These are phyloP conservation scores for Hypoxylon sp. DNA, from an alignment of 2,329 filamentous ascomycete species.

Conservation along the genomic window DNA sequence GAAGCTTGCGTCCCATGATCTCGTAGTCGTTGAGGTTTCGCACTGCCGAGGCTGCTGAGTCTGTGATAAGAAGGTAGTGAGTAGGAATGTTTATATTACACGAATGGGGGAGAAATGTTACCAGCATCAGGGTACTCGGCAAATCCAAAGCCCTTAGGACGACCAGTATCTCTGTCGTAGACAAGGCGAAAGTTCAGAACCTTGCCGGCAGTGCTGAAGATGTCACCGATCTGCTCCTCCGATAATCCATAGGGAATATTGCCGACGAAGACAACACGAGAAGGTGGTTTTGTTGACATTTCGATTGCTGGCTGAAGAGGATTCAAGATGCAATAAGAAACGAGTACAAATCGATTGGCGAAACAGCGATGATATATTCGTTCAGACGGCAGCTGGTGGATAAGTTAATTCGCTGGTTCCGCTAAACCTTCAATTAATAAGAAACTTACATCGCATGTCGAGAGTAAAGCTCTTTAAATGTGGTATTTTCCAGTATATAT, in stretches of 20 bases:
- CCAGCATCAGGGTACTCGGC: slow-evolving; percentile 94
- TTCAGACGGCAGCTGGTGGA: too few relatives aligned
- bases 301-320: slow-evolving; percentile 43
- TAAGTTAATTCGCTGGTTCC: too few relatives aligned
- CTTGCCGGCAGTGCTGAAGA: slow-evolving; percentile 88
- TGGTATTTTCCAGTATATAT: too few relatives aligned
- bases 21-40: slow-evolving; percentile 96
- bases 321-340: neutral
- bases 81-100: too few relatives aligned
- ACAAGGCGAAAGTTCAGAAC: slow-evolving; percentile 93
- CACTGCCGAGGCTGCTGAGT: slow-evolving; percentile 89
- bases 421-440: too few relatives aligned
- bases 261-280: slow-evolving; percentile 83
- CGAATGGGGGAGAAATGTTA: too few relatives aligned
- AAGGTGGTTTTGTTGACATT: slow-evolving; percentile 79
- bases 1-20: slow-evolving; percentile 91
- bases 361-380: too few relatives aligned
- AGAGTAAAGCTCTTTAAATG: too few relatives aligned
- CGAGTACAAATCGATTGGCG: too few relatives aligned
- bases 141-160: slow-evolving; percentile 96
- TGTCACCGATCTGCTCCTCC: slow-evolving; percentile 94
- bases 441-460: too few relatives aligned
- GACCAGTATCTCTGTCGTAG: slow-evolving; percentile 93
- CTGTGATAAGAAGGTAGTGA: slow-evolving; percentile 47
- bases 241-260: slow-evolving; percentile 79